Percentiles rank a stretch among this genome's conserved stretches.
Evolutionary conservation across 441 rosid species (phyloP).

Genomic region (Adansonia rubrostipa): DNA sequence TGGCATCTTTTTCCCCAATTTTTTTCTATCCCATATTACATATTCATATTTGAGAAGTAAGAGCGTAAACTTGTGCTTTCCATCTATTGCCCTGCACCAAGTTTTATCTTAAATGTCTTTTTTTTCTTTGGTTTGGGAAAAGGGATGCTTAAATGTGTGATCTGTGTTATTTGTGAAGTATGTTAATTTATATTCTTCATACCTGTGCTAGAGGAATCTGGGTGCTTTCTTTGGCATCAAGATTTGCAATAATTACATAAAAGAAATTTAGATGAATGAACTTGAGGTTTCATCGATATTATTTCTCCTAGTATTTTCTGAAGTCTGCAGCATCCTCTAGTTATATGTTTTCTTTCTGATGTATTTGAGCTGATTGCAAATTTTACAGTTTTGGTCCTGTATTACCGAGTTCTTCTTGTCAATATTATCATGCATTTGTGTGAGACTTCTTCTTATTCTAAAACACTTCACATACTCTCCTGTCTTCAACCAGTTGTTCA

Average conservation of each 20-base stretch:
- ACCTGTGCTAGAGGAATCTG: neutral
- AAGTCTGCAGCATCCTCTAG: neutral
- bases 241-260: neutral
- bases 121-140: neutral
- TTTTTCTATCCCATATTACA: neutral
- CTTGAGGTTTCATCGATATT: neutral
- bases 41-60: neutral
- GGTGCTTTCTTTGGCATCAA: neutral
- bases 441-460: constrained; percentile 9
- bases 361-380: neutral
- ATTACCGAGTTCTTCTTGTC: neutral
- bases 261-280: neutral
- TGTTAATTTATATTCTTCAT: neutral
- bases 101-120: neutral
- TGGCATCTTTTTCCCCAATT: neutral
- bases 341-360: neutral
- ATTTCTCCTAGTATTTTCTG: neutral
- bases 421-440: neutral
- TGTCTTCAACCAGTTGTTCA: constrained; percentile 54
- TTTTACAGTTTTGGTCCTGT: neutral
- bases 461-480: constrained; percentile 25
- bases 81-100: neutral
- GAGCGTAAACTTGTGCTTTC: neutral
- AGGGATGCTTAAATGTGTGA: neutral
- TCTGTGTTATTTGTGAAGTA: neutral